Base-by-base conservation (phyloP, 2,329 filamentous ascomycete species). In the Paecilomyces niveus region DNA sequence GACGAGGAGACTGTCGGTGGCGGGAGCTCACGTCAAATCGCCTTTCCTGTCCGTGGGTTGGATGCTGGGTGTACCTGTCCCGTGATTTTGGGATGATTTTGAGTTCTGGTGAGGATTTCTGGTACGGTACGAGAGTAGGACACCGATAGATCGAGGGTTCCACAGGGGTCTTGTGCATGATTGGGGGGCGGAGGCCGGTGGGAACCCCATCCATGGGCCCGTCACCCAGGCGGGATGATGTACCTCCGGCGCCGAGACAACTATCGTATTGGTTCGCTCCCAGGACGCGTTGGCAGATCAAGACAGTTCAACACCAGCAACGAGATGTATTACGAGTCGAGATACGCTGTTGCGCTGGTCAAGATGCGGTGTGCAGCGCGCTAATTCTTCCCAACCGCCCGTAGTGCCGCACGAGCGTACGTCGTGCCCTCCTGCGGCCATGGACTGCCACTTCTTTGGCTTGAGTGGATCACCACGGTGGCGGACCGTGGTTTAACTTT, bases 181-280 rank as follows among this genome's bases (percentile, higher is more conserved):
- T 45, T 45, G 39, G 39, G n/a, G n/a, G 9, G 9, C 39, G 24
- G 24, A n/a, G 24, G 3, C 24, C 24, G 5, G 24, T 26, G 24
- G 24, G 24, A 26, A 5, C n/a, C n/a, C 24, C 5, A 5, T 3
- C 24, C n/a, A 18, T n/a, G 18, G 11, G 8, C 61, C 59, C 63
- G 58, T 54, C 18, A 53, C 65, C 64, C 63, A 65, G 64, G 57
- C 63, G 64, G 64, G 62, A 68, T 70, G 68, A 68, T 71, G 65
- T 66, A 68, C 62, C 58, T 64, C 58, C 62, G 65, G 59, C 63
- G 62, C 62, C 61, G 62, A 68, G 58, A 57, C 61, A 61, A 55
- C 53, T 18, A 59, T 56, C 61, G 58, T 54, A 71, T 70, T 69
- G 67, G 68, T 11, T 52, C n/a, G 39, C 18, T 18, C 39, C 39